Evolutionary conservation across 305 asterid species (phyloP).

Genomic region (Fraxinus dipetala): DNA sequence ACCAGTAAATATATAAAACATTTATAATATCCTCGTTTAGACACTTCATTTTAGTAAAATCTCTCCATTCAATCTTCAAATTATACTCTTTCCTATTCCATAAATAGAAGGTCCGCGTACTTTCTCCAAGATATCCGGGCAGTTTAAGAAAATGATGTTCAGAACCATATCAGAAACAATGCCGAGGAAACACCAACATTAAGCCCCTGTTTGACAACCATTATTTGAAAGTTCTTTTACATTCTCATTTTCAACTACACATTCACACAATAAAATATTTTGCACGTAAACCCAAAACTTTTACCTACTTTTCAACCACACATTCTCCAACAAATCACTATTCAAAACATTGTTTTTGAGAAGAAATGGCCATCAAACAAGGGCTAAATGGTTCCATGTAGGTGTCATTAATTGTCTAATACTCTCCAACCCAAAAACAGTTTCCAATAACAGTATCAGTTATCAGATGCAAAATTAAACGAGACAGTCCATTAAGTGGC

Average conservation of each 20-base stretch:
- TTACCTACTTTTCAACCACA: too few species aligned
- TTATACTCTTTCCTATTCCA: slow-evolving; percentile 18
- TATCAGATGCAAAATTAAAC: slow-evolving; percentile 33
- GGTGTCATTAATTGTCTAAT: slow-evolving; percentile 49
- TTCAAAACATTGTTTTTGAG: too few species aligned
- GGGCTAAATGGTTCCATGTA: slow-evolving; percentile 32
- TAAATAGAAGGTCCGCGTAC: slow-evolving; percentile 19
- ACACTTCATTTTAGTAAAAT: slow-evolving; percentile 3
- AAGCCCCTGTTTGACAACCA: background rate
- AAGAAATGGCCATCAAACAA: too few species aligned
- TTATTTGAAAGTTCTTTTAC: too few species aligned
- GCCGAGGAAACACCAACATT: slow-evolving; percentile 60
- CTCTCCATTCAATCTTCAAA: background rate
- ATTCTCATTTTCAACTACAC: too few species aligned
- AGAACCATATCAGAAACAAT: slow-evolving; percentile 46
- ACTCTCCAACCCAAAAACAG: slow-evolving; percentile 48
- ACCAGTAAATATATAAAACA: background rate
- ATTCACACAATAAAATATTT: too few species aligned
- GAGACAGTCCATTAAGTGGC: slow-evolving; percentile 26
- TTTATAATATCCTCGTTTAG: background rate
- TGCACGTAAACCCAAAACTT: too few species aligned
- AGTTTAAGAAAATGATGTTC: slow-evolving; percentile 30
- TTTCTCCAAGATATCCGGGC: slow-evolving; percentile 25
- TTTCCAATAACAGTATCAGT: slow-evolving; percentile 42
- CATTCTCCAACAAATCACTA: too few species aligned